phyloP scores from a whole-genome alignment of 129 eudicot species.

The Gnaphalium uliginosum region DNA sequence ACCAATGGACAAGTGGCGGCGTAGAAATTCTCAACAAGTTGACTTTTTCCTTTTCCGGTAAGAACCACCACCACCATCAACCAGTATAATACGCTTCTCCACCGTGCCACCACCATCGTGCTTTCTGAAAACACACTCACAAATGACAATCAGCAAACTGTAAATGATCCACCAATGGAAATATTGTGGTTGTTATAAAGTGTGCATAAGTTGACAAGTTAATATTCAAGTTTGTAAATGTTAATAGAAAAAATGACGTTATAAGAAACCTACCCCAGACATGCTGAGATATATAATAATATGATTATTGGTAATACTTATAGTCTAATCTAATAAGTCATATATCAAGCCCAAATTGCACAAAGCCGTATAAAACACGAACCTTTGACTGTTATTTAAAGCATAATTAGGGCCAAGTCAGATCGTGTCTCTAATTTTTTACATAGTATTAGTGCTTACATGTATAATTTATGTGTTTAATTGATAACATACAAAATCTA shows the following conservation, averaged over 20 bases:
- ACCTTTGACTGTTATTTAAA: conserved; percentile 1
- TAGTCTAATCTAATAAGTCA: conserved; percentile 4
- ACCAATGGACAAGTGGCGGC: conserved; percentile 57
- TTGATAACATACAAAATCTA: neutral
- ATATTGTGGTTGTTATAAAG: conserved; percentile 26
- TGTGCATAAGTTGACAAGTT: conserved; percentile 29
- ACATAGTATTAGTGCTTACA: no score
- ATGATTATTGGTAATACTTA: neutral
- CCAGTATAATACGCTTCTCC: conserved; percentile 33
- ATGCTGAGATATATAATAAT: conserved; percentile 9
- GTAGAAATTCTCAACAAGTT: conserved; percentile 58
- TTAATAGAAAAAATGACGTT: conserved; percentile 25
- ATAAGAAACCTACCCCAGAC: conserved; percentile 29
- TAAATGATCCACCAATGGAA: neutral
- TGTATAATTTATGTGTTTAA: no score
- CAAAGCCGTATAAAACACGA: conserved; percentile 24
- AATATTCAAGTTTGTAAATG: neutral
- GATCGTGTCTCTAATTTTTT: neutral
- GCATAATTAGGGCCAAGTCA: conserved; percentile 3
- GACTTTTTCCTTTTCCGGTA: conserved; percentile 40
- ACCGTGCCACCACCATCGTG: conserved; percentile 23
- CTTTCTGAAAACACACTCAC: neutral
- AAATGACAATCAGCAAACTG: conserved; percentile 12
- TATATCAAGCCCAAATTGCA: neutral
- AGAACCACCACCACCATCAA: conserved; percentile 27